Base-by-base conservation (phyloP, 2,329 filamentous ascomycete species). In the Botrytis fabae region DNA sequence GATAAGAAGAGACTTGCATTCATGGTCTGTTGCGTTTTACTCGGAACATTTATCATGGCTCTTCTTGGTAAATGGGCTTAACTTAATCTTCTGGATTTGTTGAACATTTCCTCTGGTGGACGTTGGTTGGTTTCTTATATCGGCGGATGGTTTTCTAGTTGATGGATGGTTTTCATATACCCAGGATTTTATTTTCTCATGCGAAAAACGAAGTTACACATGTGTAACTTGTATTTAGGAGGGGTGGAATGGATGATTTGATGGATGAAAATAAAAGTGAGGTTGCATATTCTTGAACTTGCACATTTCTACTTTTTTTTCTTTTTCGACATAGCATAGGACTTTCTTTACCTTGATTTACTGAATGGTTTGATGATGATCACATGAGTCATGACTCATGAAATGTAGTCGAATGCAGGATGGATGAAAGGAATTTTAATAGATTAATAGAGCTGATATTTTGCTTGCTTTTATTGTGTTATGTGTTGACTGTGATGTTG, bases 41-140 rank as follows among this genome's bases (percentile, higher is more conserved):
- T 85, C 42, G 85, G 85, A 16, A 80, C 82, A 2, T 82, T 79
- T 1, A 65, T 86, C 32, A 86, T 87, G 85, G 84, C 85, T 9
- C 73, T 87, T 73, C 77, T 87, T 18, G 85, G 85, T 10, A 86
- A 86, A 75, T 87, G 85, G 85, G 85, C 85, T 54, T 80, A 44
- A 74, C 14, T 42, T 46, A 0, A 51, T 10, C 28, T 18, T 35
- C 18, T 35, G 28, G 28, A 22, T 65, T 32, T 35, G 44, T 48
- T 65, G 32, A 35, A 18, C 44, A 32, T 51, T 66, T 38, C 8
- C 22, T 38, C 63, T 66, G 22, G 46, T 38, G 63, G 14, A 48
- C 32, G 18, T 40, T 54, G 51, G 51, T 54, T 54, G n/a, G 42
- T 66, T 48, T 38, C 32, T 65, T 48, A 65, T 38, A 48, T 46